phyloP scores from a whole-genome alignment of 2,329 filamentous ascomycete genomes.

The Beauveria brongniartii region DNA sequence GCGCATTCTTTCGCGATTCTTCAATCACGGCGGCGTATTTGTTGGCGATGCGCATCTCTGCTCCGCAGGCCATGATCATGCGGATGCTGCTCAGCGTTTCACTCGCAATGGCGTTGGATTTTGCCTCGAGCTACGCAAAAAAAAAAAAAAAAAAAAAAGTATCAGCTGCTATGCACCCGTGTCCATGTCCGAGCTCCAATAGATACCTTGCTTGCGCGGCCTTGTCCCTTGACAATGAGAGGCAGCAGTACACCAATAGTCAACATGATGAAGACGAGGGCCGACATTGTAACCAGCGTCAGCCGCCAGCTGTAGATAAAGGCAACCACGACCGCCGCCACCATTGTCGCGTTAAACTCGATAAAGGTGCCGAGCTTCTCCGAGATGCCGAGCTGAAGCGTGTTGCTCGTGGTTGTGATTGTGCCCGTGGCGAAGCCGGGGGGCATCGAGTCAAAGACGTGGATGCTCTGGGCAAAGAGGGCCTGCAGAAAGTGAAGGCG shows the following conservation, averaged over 20 bases:
- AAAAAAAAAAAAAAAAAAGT: no score
- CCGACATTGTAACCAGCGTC: conserved; percentile 49
- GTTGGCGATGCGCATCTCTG: conserved; percentile 43
- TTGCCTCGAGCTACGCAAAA: conserved; percentile 38
- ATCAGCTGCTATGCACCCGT: conserved; percentile 7
- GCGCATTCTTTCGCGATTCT: conserved; percentile 42
- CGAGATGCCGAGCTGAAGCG: conserved; percentile 56
- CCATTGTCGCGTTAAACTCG: conserved; percentile 45
- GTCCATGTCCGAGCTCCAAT: neutral
- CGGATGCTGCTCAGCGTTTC: conserved; percentile 52
- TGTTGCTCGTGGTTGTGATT: conserved; percentile 56
- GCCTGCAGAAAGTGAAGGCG: conserved; percentile 56
- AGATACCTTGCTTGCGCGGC: conserved; percentile 32
- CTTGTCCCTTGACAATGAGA: conserved; percentile 45
- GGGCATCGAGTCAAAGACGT: conserved; percentile 59
- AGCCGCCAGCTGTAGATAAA: conserved; percentile 52
- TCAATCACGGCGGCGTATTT: conserved; percentile 48
- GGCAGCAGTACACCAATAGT: conserved; percentile 42
- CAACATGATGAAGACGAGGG: conserved; percentile 47
- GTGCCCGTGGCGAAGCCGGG: conserved; percentile 53
- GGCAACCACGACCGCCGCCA: conserved; percentile 45
- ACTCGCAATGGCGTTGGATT: conserved; percentile 51
- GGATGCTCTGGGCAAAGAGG: conserved; percentile 57
- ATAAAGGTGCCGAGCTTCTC: conserved; percentile 54
- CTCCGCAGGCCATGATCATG: conserved; percentile 56